Conservation (phyloP, 2,329 filamentous ascomycete genomes). For the Aureobasidium pullulans region DNA sequence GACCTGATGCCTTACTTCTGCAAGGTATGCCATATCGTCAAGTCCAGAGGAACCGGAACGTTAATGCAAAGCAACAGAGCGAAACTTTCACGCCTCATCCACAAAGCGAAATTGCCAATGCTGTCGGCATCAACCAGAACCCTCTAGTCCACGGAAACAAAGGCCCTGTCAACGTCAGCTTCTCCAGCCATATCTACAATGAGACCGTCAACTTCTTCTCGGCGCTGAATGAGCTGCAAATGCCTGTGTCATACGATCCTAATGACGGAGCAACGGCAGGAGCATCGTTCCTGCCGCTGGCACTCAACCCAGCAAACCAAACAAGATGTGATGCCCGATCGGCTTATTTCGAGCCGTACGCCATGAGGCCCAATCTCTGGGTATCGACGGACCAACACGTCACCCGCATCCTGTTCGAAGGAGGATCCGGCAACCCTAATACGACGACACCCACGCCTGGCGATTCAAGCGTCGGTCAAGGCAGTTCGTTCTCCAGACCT, state of each 20-base stretch:
- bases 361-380: slow-evolving; percentile 29
- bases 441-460: slow-evolving; percentile 13
- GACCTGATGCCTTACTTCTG: slow-evolving; percentile 34
- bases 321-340: slow-evolving; percentile 34
- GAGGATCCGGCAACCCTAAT: slow-evolving; percentile 16
- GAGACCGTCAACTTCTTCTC: slow-evolving; percentile 30
- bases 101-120: slow-evolving; percentile 26
- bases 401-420: slow-evolving; percentile 27
- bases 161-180: slow-evolving; percentile 46
- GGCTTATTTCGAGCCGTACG: slow-evolving; percentile 33
- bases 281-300: slow-evolving; percentile 31
- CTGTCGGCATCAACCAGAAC: slow-evolving; percentile 35
- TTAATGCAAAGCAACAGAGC: slow-evolving; percentile 11
- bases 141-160: slow-evolving; percentile 33
- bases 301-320: slow-evolving; percentile 29
- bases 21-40: slow-evolving; percentile 22
- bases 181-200: slow-evolving; percentile 34
- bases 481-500: slow-evolving; percentile 12
- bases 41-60: background rate
- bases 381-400: slow-evolving; percentile 30
- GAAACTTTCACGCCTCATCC: slow-evolving; percentile 27
- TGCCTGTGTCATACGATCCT: slow-evolving; percentile 31
- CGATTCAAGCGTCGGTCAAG: slow-evolving; percentile 17
- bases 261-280: slow-evolving; percentile 32
- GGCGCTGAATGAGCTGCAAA: slow-evolving; percentile 31